Evolutionary conservation across 257 asterid species (phyloP), one percentile per base, ranked within the genome.

Genomic region (Eustoma russellianum): DNA sequence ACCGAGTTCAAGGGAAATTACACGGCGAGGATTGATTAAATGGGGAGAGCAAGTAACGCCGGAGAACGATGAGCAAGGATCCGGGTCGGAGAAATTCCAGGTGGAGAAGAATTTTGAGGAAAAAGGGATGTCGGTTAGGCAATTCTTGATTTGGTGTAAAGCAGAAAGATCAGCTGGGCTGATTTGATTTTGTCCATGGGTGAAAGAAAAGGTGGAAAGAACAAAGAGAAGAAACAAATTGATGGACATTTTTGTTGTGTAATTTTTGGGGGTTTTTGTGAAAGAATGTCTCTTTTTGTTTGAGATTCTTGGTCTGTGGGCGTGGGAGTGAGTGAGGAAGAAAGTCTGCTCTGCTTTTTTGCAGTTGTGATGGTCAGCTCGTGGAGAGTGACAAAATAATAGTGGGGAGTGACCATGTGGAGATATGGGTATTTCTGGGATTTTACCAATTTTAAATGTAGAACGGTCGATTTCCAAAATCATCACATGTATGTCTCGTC

Each of bases 61-160:
- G 63, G 91, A 64, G 60, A 83, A 80, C 63, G 91, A 52, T 28
- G 75, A 41, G 72, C 95, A 86, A 41, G 95, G 94, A 71, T 81
- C 85, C 0, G 71, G 61, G 50, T 69, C 13, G 60, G 74, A 66
- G 77, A 86, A 86, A 58, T 86, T 68, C 95, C 95, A 86, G 45
- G 60, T 57, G 40, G 91, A 63, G 64, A 86, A 79, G 76, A 83
- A 86, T 9, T 45, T 63, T 41, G 74, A 33, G 56, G 77, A 18
- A 51, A 12, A 14, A 5, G 80, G 76, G 1, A 83, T 44, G 52
- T 80, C 91, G 41, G 82, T 69, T 49, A 86, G 83, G 62, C 79
- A 55, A 70, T 73, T 60, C 38, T 65, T 79, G 70, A 86, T 83
- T 15, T 50, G 73, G 51, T 66, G 94, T 53, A 86, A 66, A 50